A percentile compares a stretch with the other conserved stretches of the same genome.
phyloP scores from a whole-genome alignment of 768 basidiomycete genomes.

The Gloeopeniophorella convolvens region DNA sequence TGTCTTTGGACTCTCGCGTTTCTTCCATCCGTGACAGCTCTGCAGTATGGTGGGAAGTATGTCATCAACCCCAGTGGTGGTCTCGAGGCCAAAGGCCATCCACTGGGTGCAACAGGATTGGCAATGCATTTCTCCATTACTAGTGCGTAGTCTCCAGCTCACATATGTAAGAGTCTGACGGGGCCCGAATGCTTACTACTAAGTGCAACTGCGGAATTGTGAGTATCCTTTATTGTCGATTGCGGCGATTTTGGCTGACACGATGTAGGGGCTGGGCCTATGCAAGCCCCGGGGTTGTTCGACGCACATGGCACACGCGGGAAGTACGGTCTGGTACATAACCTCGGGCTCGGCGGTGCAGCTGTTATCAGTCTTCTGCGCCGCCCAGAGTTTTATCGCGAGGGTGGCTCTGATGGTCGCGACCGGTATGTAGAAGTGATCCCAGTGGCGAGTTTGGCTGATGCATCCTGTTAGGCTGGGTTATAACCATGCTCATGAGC shows the following conservation, averaged over 20 bases:
- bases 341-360: slow-evolving; percentile 77
- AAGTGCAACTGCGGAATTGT: slow-evolving; percentile 76
- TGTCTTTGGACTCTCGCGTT: too few relatives aligned
- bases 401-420: slow-evolving; percentile 62
- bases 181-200: not conserved
- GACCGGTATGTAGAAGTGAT: slow-evolving; percentile 39
- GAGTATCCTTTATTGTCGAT: slow-evolving; percentile 6
- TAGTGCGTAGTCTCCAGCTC: too few relatives aligned
- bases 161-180: not conserved
- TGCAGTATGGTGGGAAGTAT: slow-evolving; percentile 75
- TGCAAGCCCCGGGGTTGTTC: slow-evolving; percentile 74
- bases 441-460: not conserved
- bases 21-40: too few relatives aligned
- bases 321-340: slow-evolving; percentile 78
- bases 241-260: not conserved
- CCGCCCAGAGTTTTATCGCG: slow-evolving; percentile 68
- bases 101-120: slow-evolving; percentile 74
- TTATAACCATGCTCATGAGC: slow-evolving; percentile 74
- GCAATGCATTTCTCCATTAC: slow-evolving; percentile 87
- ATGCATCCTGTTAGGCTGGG: slow-evolving; percentile 40
- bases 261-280: slow-evolving; percentile 67
- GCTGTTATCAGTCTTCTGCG: slow-evolving; percentile 71
- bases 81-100: slow-evolving; percentile 85
- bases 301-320: slow-evolving; percentile 55
- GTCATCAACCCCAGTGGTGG: slow-evolving; percentile 84